Evolutionary conservation across 2,329 filamentous ascomycete genomes (phyloP).

Genomic region (Xylariaceae sp.): DNA sequence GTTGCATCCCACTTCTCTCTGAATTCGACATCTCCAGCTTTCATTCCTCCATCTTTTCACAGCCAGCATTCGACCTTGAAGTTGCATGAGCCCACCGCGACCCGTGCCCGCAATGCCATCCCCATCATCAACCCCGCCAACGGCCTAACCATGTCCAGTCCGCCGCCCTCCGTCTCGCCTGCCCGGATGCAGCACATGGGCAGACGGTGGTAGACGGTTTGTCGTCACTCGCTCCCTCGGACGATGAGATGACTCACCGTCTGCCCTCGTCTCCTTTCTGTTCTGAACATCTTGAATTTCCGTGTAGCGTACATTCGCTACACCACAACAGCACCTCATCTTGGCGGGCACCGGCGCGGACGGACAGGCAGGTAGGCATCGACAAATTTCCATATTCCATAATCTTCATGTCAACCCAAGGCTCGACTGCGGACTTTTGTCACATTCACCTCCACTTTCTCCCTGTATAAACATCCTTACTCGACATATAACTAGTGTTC

Average conservation of each 20-base stretch:
- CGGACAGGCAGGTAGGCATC: slow-evolving; percentile 42
- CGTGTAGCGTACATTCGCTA: slow-evolving; percentile 42
- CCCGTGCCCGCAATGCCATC: slow-evolving; percentile 90
- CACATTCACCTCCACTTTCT: slow-evolving; percentile 33
- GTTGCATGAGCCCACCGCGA: slow-evolving; percentile 87
- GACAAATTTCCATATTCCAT: slow-evolving; percentile 42
- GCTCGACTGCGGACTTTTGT: slow-evolving; percentile 37
- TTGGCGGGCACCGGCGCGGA: slow-evolving; percentile 52
- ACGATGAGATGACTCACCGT: slow-evolving; percentile 38
- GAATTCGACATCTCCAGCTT: slow-evolving; percentile 67
- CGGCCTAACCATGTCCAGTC: slow-evolving; percentile 84
- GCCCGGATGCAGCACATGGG: slow-evolving; percentile 62
- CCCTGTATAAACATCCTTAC: slow-evolving; percentile 55
- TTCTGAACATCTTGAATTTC: slow-evolving; percentile 27
- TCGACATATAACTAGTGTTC: slow-evolving; percentile 47
- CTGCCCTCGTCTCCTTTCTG: slow-evolving; percentile 39
- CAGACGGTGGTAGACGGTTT: slow-evolving; percentile 55
- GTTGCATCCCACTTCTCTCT: slow-evolving; percentile 77
- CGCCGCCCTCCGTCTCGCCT: slow-evolving; percentile 72
- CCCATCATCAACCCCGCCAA: slow-evolving; percentile 97
- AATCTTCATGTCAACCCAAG: slow-evolving; percentile 37
- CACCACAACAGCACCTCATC: slow-evolving; percentile 47
- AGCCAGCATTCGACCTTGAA: slow-evolving; percentile 70
- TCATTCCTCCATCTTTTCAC: slow-evolving; percentile 67
- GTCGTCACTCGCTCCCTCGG: slow-evolving; percentile 40